Conservation (phyloP, 2,329 filamentous ascomycete genomes). For the Pseudogymnoascus sp. region DNA sequence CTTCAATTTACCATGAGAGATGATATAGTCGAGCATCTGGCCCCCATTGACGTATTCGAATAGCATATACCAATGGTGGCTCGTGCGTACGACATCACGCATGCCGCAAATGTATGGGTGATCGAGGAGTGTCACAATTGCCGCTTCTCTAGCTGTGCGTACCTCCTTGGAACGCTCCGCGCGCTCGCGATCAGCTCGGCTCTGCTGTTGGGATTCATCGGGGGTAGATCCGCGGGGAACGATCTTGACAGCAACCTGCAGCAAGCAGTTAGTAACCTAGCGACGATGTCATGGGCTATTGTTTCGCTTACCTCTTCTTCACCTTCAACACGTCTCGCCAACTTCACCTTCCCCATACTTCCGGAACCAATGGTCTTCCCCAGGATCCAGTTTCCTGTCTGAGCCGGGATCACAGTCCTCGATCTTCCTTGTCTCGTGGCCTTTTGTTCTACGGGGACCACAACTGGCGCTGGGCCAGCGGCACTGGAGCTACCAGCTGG, state of each 20-base stretch:
- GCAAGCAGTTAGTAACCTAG: slow-evolving; percentile 17
- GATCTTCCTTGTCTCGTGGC: slow-evolving; percentile 45
- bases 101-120: slow-evolving; percentile 95
- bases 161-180: slow-evolving; percentile 96
- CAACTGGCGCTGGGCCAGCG: slow-evolving; percentile 41
- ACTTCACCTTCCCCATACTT: slow-evolving; percentile 98
- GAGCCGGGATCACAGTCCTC: slow-evolving; percentile 78
- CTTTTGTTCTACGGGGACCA: slow-evolving; percentile 41
- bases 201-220: slow-evolving; percentile 62
- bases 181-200: slow-evolving; percentile 66
- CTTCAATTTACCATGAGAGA: slow-evolving; percentile 93
- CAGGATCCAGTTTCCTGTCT: slow-evolving; percentile 86
- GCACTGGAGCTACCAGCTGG: slow-evolving; percentile 37
- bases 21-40: slow-evolving; percentile 99
- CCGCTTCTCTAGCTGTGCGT: slow-evolving; percentile 86
- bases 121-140: slow-evolving; percentile 87
- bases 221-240: slow-evolving; percentile 85
- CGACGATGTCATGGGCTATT: background rate
- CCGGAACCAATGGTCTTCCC: slow-evolving; percentile 96
- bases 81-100: slow-evolving; percentile 88
- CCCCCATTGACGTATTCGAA: slow-evolving; percentile 98
- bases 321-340: slow-evolving; percentile 82
- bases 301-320: slow-evolving; percentile 65
- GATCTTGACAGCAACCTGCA: slow-evolving; percentile 90
- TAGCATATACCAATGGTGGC: slow-evolving; percentile 99